Evolutionary conservation across 306 rosid species (phyloP), one percentile per base, ranked within the genome.

Genomic region (Abrus pulchellus): DNA sequence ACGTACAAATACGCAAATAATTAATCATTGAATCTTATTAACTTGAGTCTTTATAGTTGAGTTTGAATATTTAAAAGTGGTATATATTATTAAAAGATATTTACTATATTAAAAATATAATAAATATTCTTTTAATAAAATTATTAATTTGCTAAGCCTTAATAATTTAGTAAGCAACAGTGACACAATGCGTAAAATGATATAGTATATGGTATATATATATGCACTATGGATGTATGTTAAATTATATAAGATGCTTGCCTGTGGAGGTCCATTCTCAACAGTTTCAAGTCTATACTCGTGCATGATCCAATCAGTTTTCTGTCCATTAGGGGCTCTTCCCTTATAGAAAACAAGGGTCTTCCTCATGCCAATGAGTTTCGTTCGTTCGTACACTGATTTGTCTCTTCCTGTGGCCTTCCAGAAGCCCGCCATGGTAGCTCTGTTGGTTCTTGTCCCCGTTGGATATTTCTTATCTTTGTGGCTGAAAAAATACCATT

Each of bases 401-500:
- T 94, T 94, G 86, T 94, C 99, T 84, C 99, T 80, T 36, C 99
- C 99, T 0, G 99, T 94, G 0, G 99, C 99, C 66, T 94, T 94
- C 99, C 99, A 94, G 43, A 94, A 94, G 75, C 99, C 99, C 0
- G 91, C 95, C 88, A 90, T 83, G 9, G 99, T 94, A 0, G 99
- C 99, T 54, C 99, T 82, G 55, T 94, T 94, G 3, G 99, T 94
- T 79, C 99, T 93, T 14, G 99, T 94, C 62, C 99, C 99, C 0
- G 99, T 91, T n/a, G 99, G 99, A 82, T 94, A 94, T 63, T 94
- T 94, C 90, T 94, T 94, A 27, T 94, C 98, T 74, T 92, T 94
- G 84, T 94, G 94, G 88, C 99, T 94, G 53, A 94, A 94, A 84
- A 94, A 94, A 50, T 94, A 94, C 97, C 95, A 94, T 71, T 94